Evolutionary conservation across 305 asterid genomes (phyloP), one percentile per base, ranked within the genome.

Genomic region (Rubia tinctorum): DNA sequence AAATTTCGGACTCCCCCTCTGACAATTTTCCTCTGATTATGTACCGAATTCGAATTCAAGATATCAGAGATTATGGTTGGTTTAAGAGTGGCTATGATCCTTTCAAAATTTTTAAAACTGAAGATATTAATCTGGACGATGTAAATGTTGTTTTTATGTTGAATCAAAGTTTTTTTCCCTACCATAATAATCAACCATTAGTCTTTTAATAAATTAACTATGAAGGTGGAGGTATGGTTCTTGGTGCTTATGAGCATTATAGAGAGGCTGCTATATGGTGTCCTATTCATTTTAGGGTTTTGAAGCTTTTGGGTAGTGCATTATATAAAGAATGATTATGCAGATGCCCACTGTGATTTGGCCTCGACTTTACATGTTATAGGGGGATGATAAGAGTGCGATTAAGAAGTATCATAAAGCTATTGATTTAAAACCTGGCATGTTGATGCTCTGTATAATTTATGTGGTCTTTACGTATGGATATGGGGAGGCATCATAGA

Each of bases 381-480:
- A n/a, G 96, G 87, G 96, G 53, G 98, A 95, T 83, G 97, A 92
- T 77, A 98, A 95, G 20, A 92, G 86, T 73, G 99, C 99, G 18
- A 85, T 92, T n/a, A 95, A 95, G 88, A 97, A 92, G 90, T 95
- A 92, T 75, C 99, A 95, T 76, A 94, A 93, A 88, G 99, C 99
- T 23, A 90, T 95, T 76, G 99, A 95, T 84, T 84, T 95, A 69
- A 95, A 90, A 77, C 99, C 99, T 7, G 97, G 99, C 99, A 95
- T 75, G 90, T 95, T 4, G 99, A 95, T 78, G 97, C 98, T 56
- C 71, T 95, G 71, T 95, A 95, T 74, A 95, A 95, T n/a, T n/a
- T n/a, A n/a, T n/a, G n/a, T n/a, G n/a, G n/a, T n/a, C n/a, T n/a
- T n/a, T n/a, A n/a, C n/a, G 92, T 79, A 92, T 95, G 99, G 99